These are phyloP conservation scores for Globisporangium canariense DNA, from an alignment of 352 stramenopile species.

Conservation along the genomic window DNA sequence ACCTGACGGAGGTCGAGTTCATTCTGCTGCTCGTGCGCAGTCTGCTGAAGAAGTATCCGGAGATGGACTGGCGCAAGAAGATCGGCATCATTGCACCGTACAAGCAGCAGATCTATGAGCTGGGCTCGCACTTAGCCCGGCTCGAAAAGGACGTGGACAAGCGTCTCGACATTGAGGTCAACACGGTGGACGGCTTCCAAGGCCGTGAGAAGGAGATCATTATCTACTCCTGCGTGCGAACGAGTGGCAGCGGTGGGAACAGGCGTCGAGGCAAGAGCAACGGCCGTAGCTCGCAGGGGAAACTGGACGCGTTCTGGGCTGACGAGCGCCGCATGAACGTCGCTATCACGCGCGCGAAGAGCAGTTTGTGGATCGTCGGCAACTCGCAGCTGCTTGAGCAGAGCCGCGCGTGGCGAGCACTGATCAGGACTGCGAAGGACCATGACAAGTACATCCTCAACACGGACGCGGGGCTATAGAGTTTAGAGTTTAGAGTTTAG, in stretches of 20 bases:
- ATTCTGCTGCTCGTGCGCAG: slow-evolving; percentile 90
- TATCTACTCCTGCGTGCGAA: slow-evolving; percentile 97
- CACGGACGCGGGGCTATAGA: slow-evolving; percentile 18
- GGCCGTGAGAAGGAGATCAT: slow-evolving; percentile 98
- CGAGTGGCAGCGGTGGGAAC: slow-evolving; percentile 68
- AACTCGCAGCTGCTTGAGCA: slow-evolving; percentile 70
- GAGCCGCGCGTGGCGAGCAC: slow-evolving; percentile 56
- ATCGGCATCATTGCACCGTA: slow-evolving; percentile 99
- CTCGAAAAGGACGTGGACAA: slow-evolving; percentile 46
- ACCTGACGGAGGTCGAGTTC: slow-evolving; percentile 76
- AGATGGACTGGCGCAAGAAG: slow-evolving; percentile 79
- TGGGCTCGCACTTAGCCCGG: slow-evolving; percentile 76
- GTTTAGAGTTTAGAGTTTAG: background rate
- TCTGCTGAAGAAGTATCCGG: slow-evolving; percentile 73
- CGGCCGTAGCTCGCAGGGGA: slow-evolving; percentile 8
- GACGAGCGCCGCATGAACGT: slow-evolving; percentile 99
- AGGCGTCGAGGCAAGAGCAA: slow-evolving; percentile 28
- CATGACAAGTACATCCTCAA: slow-evolving; percentile 43
- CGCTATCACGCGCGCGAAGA: slow-evolving; percentile 95
- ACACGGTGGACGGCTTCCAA: slow-evolving; percentile 97
- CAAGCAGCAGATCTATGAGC: slow-evolving; percentile 95
- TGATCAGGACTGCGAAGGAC: slow-evolving; percentile 67
- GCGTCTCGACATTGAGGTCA: slow-evolving; percentile 75
- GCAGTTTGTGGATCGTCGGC: slow-evolving; percentile 89
- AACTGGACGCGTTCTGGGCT: slow-evolving; percentile 90